Conservation (phyloP, 352 stramenopile species). For the Phytophthora melonis region DNA sequence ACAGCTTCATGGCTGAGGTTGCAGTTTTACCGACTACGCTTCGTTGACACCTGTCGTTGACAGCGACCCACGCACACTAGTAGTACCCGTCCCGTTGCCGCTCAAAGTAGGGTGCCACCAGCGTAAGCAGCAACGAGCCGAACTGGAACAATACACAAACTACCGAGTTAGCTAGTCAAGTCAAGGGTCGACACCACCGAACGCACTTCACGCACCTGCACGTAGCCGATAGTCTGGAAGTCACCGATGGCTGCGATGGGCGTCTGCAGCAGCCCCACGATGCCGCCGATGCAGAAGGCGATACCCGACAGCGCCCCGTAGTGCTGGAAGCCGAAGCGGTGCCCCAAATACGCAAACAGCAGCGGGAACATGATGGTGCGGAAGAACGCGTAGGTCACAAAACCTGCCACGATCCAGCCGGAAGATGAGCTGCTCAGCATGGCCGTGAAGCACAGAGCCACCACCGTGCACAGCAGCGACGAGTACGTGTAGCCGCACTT, state of each 20-base stretch:
- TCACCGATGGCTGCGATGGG: constrained; percentile 63
- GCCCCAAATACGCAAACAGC: constrained; percentile 83
- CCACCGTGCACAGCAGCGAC: constrained; percentile 52
- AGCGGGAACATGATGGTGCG: constrained; percentile 86
- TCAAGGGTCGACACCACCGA: too few relatives aligned
- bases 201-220: constrained; percentile 53
- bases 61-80: constrained; percentile 5
- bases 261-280: constrained; percentile 73
- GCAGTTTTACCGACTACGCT: too few relatives aligned
- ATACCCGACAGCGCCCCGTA: constrained; percentile 86
- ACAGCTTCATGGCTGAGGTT: too few relatives aligned
- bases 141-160: constrained; percentile 37
- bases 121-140: constrained; percentile 54
- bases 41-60: too few relatives aligned
- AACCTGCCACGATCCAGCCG: constrained; percentile 60
- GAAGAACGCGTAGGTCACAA: constrained; percentile 83
- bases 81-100: constrained; percentile 46
- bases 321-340: constrained; percentile 87
- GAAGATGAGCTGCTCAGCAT: constrained; percentile 49
- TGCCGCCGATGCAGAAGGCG: constrained; percentile 72
- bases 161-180: neutral
- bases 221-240: constrained; percentile 51
- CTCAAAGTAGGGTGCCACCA: constrained; percentile 62
- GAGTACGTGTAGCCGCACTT: constrained; percentile 70
- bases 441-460: constrained; percentile 56